Percentiles rank a stretch among this genome's conserved stretches.
phyloP scores from a whole-genome alignment of 106 monocot species.

The Dendrobium nobile region DNA sequence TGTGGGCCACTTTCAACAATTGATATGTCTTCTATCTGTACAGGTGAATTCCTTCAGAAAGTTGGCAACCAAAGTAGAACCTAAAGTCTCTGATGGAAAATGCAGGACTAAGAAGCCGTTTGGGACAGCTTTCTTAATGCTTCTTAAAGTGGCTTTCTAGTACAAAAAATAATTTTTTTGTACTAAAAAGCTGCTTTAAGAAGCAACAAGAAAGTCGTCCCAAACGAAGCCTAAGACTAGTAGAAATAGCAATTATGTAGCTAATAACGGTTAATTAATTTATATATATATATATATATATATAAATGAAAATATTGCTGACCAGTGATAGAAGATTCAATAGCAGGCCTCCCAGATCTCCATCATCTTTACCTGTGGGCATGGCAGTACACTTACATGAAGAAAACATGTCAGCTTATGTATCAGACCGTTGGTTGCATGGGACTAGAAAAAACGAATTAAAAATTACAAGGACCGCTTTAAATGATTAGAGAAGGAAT shows the following conservation, averaged over 20 bases:
- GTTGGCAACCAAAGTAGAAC: neutral
- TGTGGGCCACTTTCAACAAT: conserved; percentile 79
- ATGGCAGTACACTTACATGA: conserved; percentile 46
- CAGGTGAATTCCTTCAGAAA: neutral
- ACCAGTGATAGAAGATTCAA: conserved; percentile 53
- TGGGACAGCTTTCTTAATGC: no score
- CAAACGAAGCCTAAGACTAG: no score
- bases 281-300: no score
- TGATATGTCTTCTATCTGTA: conserved; percentile 60
- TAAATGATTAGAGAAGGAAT: neutral
- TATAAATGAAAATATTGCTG: neutral
- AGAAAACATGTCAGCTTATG: neutral
- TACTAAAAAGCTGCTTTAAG: no score
- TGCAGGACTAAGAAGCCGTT: no score
- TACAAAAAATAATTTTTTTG: no score
- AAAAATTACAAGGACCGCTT: neutral
- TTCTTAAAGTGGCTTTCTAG: no score
- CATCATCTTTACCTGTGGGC: conserved; percentile 39
- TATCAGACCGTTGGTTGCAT: neutral
- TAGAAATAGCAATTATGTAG: neutral
- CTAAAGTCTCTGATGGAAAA: neutral
- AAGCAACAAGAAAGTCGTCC: no score
- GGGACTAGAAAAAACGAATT: neutral
- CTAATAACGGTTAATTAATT: neutral
- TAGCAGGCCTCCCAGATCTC: conserved; percentile 40